These are phyloP conservation scores for Penicillium thymicola DNA, from an alignment of 2,329 filamentous ascomycete genomes.

Conservation along the genomic window DNA sequence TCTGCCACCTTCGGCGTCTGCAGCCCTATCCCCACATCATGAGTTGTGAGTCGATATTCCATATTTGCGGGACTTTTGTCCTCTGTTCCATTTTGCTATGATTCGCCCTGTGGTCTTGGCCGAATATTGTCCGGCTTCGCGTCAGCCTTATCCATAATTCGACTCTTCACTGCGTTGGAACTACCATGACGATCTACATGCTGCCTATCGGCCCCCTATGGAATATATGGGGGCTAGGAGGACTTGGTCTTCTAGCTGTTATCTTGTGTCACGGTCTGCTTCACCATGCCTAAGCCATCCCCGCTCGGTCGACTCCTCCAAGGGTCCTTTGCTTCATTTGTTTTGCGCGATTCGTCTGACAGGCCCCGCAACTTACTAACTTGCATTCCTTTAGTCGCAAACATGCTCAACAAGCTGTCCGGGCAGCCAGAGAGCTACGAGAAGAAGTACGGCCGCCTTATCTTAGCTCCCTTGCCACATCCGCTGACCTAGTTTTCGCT, in stretches of 20 bases:
- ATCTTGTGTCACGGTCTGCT: conserved; percentile 2
- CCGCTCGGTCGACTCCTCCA: conserved; percentile 14
- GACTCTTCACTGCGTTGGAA: neutral
- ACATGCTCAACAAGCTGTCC: conserved; percentile 92
- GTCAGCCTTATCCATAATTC: conserved; percentile 8
- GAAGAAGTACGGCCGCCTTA: conserved; percentile 68
- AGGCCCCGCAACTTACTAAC: conserved; percentile 11
- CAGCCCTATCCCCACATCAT: conserved; percentile 23
- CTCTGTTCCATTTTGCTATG: neutral
- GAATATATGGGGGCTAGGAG: conserved; percentile 6
- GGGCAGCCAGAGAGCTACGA: conserved; percentile 98
- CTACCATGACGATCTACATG: conserved; percentile 5
- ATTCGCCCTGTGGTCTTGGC: neutral
- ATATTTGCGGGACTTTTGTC: conserved; percentile 6
- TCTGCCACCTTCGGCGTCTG: conserved; percentile 7
- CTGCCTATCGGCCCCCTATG: conserved; percentile 9
- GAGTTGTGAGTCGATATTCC: conserved; percentile 25
- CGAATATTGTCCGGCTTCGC: neutral
- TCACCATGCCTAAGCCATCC: neutral
- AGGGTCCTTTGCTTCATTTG: conserved; percentile 1
- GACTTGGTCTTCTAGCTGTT: neutral
- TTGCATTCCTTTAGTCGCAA: conserved; percentile 60
- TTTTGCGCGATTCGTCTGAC: conserved; percentile 1
- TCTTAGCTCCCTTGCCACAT: neutral
- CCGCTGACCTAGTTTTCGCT: conserved; percentile 3